These are phyloP conservation scores for Ceratobasidium sp. DNA, from an alignment of 1,284 basidiomycete species.

Conservation along the genomic window DNA sequence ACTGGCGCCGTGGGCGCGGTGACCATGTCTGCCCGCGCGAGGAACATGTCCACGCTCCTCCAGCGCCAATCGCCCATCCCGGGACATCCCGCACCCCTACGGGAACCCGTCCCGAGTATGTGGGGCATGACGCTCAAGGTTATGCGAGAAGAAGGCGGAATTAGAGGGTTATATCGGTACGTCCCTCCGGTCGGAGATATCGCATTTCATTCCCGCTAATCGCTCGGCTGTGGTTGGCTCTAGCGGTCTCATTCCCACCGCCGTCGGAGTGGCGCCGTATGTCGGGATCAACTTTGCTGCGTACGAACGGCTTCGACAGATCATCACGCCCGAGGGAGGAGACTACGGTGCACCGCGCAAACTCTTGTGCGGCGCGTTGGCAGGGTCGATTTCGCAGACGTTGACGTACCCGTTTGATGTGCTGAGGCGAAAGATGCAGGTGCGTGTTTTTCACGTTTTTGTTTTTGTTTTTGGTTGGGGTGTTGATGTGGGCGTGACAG, in stretches of 20 bases:
- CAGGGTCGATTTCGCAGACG: slow-evolving; percentile 86
- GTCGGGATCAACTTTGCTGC: slow-evolving; percentile 86
- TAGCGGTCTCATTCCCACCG: slow-evolving; percentile 80
- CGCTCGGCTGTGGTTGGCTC: slow-evolving; percentile 32
- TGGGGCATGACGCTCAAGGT: slow-evolving; percentile 89
- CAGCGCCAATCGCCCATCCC: slow-evolving; percentile 43
- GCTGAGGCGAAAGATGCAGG: slow-evolving; percentile 87
- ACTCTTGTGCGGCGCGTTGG: slow-evolving; percentile 75
- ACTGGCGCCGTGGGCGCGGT: slow-evolving; percentile 27
- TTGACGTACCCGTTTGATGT: slow-evolving; percentile 97
- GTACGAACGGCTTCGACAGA: slow-evolving; percentile 73
- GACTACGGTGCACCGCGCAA: slow-evolving; percentile 62
- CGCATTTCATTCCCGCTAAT: background rate
- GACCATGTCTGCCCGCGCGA: slow-evolving; percentile 13
- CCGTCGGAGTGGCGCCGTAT: slow-evolving; percentile 91
- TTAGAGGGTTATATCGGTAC: slow-evolving; percentile 79
- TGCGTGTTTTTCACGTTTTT: background rate
- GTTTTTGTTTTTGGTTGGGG: background rate
- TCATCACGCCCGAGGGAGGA: slow-evolving; percentile 73
- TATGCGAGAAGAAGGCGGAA: slow-evolving; percentile 87
- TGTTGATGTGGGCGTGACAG: background rate
- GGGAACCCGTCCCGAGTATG: slow-evolving; percentile 66
- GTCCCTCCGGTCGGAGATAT: slow-evolving; percentile 1
- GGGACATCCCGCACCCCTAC: slow-evolving; percentile 29
- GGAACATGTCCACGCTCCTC: slow-evolving; percentile 34